These are phyloP conservation scores for Schizochytrium sp. DNA, from an alignment of 108 stramenopile genomes.

Conservation along the genomic window DNA sequence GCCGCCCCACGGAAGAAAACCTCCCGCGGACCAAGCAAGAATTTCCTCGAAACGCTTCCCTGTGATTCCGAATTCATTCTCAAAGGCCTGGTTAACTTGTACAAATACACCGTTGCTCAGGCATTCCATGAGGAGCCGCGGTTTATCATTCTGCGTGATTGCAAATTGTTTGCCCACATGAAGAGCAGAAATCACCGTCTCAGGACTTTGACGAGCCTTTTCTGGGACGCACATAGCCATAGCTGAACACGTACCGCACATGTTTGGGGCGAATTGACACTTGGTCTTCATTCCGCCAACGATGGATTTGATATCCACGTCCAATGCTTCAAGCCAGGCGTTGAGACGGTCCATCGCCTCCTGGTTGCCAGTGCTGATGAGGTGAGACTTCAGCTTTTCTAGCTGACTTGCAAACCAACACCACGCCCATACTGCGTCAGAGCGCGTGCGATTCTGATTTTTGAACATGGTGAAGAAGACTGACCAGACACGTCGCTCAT, in stretches of 20 bases:
- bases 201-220: not conserved
- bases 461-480: slow-evolving; percentile 60
- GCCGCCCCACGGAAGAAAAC: slow-evolving; percentile 54
- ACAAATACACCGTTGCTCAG: slow-evolving; percentile 1
- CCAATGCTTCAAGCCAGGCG: slow-evolving; percentile 53
- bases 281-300: slow-evolving; percentile 31
- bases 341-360: slow-evolving; percentile 9
- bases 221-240: slow-evolving; percentile 37
- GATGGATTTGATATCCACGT: slow-evolving; percentile 19
- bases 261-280: not conserved
- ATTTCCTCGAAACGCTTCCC: slow-evolving; percentile 8
- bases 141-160: slow-evolving; percentile 25
- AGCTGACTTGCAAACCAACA: slow-evolving; percentile 58
- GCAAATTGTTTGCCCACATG: slow-evolving; percentile 37
- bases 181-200: not conserved
- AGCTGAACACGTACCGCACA: slow-evolving; percentile 56
- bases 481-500: slow-evolving; percentile 49
- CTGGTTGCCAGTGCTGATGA: not conserved
- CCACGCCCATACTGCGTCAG: slow-evolving; percentile 18
- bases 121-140: slow-evolving; percentile 6
- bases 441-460: slow-evolving; percentile 32
- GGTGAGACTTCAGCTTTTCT: slow-evolving; percentile 57
- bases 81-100: slow-evolving; percentile 28
- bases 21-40: slow-evolving; percentile 14
- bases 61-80: slow-evolving; percentile 10